A percentile compares a stretch with the other conserved stretches of the same genome.
Conservation (phyloP, 306 rosid species). For the Datisca glomerata region DNA sequence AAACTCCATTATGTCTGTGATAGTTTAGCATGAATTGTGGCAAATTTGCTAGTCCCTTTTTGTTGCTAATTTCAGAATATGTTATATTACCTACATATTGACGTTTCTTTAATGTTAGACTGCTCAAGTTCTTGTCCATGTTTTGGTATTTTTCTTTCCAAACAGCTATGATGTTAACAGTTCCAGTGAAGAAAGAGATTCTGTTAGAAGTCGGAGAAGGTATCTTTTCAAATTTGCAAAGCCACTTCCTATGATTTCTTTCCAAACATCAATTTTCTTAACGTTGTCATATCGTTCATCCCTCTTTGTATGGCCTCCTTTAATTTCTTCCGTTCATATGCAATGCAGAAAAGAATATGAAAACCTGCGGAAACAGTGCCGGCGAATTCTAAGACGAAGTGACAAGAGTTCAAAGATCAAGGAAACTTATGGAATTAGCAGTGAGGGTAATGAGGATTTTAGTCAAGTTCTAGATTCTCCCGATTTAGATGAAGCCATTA, state of each 20-base stretch:
- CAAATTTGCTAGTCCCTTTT: neutral
- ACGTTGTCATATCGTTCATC: neutral
- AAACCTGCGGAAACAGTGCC: conserved; percentile 69
- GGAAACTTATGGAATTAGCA: conserved; percentile 33
- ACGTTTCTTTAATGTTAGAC: conserved; percentile 11
- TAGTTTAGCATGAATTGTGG: neutral
- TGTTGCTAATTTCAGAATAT: neutral
- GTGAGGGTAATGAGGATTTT: conserved; percentile 6
- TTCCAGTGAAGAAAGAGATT: conserved; percentile 71
- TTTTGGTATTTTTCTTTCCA: no score
- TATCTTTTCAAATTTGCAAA: conserved; percentile 13
- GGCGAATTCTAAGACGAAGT: conserved; percentile 43
- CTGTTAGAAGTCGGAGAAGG: conserved; percentile 58
- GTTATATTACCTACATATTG: neutral
- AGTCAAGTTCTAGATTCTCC: conserved; percentile 15
- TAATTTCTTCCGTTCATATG: conserved; percentile 2
- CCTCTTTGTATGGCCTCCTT: conserved; percentile 1
- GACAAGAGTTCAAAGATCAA: conserved; percentile 44
- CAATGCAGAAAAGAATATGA: conserved; percentile 76
- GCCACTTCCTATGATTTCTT: conserved; percentile 1
- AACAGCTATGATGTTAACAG: conserved; percentile 84
- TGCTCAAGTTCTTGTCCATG: conserved; percentile 13
- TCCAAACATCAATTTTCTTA: neutral
- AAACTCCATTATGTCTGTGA: neutral
- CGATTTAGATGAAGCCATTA: conserved; percentile 5